Conservation (phyloP, 345 rosid species). For the Bretschneidera sinensis region DNA sequence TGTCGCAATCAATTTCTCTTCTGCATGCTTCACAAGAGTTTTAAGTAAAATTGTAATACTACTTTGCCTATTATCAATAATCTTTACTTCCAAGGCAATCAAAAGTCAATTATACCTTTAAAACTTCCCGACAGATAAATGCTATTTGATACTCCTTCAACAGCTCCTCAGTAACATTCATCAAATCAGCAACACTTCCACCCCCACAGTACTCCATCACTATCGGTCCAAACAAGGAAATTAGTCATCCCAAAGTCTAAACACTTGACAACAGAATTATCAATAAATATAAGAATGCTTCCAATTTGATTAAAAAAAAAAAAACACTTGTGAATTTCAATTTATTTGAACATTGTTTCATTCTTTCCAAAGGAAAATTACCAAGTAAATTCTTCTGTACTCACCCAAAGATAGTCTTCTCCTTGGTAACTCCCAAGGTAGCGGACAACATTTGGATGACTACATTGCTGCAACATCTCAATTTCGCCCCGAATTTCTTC, state of each 20-base stretch:
- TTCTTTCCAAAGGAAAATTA: neutral
- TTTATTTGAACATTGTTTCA: too few relatives aligned
- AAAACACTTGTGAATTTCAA: too few relatives aligned
- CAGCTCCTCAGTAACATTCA: conserved; percentile 84
- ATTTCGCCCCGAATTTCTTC: conserved; percentile 98
- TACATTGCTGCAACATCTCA: conserved; percentile 99
- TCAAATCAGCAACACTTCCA: conserved; percentile 96
- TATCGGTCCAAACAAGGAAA: conserved; percentile 62
- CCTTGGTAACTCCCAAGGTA: conserved; percentile 98
- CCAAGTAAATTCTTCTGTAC: conserved; percentile 19
- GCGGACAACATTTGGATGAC: conserved; percentile 93
- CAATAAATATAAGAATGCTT: too few relatives aligned
- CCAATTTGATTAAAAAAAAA: too few relatives aligned
- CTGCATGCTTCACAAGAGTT: conserved; percentile 15
- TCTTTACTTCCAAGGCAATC: conserved; percentile 11
- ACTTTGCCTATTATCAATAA: conserved; percentile 6
- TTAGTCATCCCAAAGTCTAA: conserved; percentile 13
- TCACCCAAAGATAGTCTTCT: conserved; percentile 97
- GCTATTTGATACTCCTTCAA: conserved; percentile 97
- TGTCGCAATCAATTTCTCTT: conserved; percentile 14
- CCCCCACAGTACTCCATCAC: conserved; percentile 99
- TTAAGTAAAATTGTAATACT: neutral
- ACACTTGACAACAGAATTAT: neutral
- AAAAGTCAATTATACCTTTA: conserved; percentile 53
- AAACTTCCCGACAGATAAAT: conserved; percentile 84